Base-by-base conservation (phyloP, 352 stramenopile genomes). In the Phytophthora sp. region DNA sequence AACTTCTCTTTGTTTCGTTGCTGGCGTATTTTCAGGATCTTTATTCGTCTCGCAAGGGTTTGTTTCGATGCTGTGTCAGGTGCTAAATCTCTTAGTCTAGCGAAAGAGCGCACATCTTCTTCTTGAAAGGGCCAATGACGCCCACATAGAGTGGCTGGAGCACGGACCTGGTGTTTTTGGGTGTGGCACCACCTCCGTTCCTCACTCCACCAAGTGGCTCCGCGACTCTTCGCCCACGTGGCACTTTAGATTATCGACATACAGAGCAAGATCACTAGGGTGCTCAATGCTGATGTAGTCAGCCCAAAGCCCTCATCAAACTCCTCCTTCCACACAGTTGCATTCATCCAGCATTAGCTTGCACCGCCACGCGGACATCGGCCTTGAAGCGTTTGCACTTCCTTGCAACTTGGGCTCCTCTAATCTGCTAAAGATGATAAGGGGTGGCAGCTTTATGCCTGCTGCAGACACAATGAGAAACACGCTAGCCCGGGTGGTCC, bases 271-370 rank as follows among this genome's bases (percentile, higher is more conserved):
- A 51, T 24, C 24, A 51, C 42, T 30, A 51, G 42, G 23, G 41
- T 49, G 41, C 41, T 49, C 21, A 18, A 6, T 12, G 41, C 41
- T 49, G 41, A 49, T 30, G 41, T 49, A 49, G 41, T 49, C 18
- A 11, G 23, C 21, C 20, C 23, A 31, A 13, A n/a, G 7, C 20
- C 23, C 41, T 49, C 41, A 7, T 31, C 41, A 49, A 49, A 30
- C 7, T n/a, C 21, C 2, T 49, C 9, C 7, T 30, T 49, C 11
- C 41, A 49, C 20, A 49, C 41, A 15, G 41, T 49, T 49, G 41
- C 21, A 18, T 30, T 11, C 41, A 30, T 49, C 21, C 41, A 49
- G 41, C 21, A 15, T 49, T 49, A n/a, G 21, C 13, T 9, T 31
- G 41, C 1, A 49, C 41, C 41, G 41, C 30, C 20, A 7, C 41